A percentile compares a stretch with the other conserved stretches of the same genome.
Evolutionary conservation across 768 basidiomycete species (phyloP).

Genomic region (Tubosaeta sp.): DNA sequence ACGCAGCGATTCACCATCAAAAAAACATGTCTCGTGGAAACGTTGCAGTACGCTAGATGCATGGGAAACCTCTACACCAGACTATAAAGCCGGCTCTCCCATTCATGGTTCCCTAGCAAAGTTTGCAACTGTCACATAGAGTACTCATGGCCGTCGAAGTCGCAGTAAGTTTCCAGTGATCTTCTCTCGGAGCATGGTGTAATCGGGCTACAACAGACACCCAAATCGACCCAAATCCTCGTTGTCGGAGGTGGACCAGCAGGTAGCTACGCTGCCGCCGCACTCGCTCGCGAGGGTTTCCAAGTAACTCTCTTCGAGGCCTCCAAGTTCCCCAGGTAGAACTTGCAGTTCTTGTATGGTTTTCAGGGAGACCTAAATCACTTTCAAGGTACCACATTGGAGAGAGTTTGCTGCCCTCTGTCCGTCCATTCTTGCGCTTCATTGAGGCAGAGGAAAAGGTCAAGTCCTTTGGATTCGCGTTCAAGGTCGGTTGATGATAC

Average conservation of each 20-base stretch:
- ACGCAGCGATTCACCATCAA: neutral
- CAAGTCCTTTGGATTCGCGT: neutral
- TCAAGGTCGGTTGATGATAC: neutral
- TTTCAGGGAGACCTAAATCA: neutral
- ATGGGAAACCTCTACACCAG: neutral
- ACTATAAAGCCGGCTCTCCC: neutral
- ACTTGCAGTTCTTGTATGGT: neutral
- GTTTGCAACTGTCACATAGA: neutral
- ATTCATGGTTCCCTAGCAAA: neutral
- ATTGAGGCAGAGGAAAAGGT: neutral
- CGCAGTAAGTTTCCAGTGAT: neutral
- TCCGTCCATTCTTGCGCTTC: neutral
- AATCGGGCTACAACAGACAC: neutral
- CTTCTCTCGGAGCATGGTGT: neutral
- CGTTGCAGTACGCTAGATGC: neutral
- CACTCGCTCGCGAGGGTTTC: conserved; percentile 1
- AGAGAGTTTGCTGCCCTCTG: neutral
- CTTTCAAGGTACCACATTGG: conserved; percentile 1
- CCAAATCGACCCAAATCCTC: neutral
- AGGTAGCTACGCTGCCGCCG: conserved; percentile 1
- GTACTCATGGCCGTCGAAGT: neutral
- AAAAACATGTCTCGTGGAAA: neutral
- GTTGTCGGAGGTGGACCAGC: conserved; percentile 2
- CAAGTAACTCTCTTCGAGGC: neutral
- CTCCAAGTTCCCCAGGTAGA: neutral